phyloP scores from a whole-genome alignment of 768 basidiomycete species.

The Tremella fuciformis region DNA sequence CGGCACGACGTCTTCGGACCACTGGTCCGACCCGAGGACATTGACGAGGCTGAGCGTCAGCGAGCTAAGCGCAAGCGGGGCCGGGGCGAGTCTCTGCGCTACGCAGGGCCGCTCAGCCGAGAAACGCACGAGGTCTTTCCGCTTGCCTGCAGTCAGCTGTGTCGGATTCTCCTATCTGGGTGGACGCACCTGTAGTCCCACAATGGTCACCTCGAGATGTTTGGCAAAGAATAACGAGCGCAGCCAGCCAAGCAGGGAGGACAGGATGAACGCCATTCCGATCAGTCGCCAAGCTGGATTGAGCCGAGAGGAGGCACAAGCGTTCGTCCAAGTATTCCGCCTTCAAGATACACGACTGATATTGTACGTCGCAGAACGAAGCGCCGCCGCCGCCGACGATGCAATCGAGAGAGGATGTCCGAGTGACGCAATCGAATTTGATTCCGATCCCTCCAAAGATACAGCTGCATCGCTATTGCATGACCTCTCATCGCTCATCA shows the following conservation, averaged over 20 bases:
- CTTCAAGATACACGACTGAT: too few species aligned
- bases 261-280: conserved; percentile 57
- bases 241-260: conserved; percentile 63
- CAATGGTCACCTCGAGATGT: conserved; percentile 82
- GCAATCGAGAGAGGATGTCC: too few species aligned
- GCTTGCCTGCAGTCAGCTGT: conserved; percentile 65
- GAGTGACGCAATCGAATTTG: too few species aligned
- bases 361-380: too few species aligned
- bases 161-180: not conserved
- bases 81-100: not conserved
- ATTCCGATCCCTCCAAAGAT: too few species aligned
- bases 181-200: conserved; percentile 73
- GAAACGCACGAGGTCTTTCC: conserved; percentile 75
- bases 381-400: too few species aligned
- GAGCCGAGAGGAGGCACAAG: too few species aligned
- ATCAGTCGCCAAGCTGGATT: too few species aligned
- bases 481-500: too few species aligned
- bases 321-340: too few species aligned
- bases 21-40: conserved; percentile 75
- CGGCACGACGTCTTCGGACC: conserved; percentile 94
- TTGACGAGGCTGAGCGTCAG: conserved; percentile 61
- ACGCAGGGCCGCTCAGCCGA: not conserved
- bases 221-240: conserved; percentile 77
- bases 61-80: not conserved
- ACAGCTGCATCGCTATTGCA: too few species aligned